A percentile compares a stretch with the other conserved stretches of the same genome.
These are phyloP conservation scores for Neocucurbitaria cava DNA, from an alignment of 2,329 filamentous ascomycete genomes.

Conservation along the genomic window DNA sequence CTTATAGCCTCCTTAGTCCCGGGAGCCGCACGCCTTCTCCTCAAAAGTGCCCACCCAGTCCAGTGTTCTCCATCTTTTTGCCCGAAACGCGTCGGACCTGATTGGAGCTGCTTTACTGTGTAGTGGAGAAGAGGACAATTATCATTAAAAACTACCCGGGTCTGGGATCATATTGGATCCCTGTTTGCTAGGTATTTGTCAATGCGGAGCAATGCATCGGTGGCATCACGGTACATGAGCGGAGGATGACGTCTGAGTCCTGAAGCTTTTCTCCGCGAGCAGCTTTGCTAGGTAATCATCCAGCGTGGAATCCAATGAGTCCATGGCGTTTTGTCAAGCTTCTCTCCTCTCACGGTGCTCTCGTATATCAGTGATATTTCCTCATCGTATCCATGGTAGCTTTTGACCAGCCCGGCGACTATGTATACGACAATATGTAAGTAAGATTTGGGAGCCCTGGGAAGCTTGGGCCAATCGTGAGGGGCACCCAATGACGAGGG, in stretches of 20 bases:
- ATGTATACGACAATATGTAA: too few species aligned
- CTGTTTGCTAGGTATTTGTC: conserved; percentile 3
- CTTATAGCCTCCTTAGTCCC: conserved; percentile 2
- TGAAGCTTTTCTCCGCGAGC: background rate
- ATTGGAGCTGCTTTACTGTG: background rate
- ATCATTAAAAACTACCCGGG: too few species aligned
- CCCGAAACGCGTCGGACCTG: background rate
- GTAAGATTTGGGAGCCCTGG: background rate
- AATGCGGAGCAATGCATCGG: background rate
- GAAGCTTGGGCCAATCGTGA: conserved; percentile 5
- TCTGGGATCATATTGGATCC: too few species aligned
- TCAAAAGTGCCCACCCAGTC: too few species aligned
- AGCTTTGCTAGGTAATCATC: background rate
- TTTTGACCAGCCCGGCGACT: too few species aligned
- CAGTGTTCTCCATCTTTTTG: background rate
- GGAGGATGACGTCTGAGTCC: background rate
- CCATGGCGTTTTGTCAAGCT: background rate
- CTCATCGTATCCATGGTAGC: background rate
- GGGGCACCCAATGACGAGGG: conserved; percentile 3
- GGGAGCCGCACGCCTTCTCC: background rate
- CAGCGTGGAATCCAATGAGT: background rate
- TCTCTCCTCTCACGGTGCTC: background rate
- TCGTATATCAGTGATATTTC: background rate
- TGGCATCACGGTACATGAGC: background rate
- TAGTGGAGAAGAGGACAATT: too few species aligned